These are phyloP conservation scores for Nevesoporus exiguus DNA, from an alignment of 768 basidiomycete species.

Conservation along the genomic window DNA sequence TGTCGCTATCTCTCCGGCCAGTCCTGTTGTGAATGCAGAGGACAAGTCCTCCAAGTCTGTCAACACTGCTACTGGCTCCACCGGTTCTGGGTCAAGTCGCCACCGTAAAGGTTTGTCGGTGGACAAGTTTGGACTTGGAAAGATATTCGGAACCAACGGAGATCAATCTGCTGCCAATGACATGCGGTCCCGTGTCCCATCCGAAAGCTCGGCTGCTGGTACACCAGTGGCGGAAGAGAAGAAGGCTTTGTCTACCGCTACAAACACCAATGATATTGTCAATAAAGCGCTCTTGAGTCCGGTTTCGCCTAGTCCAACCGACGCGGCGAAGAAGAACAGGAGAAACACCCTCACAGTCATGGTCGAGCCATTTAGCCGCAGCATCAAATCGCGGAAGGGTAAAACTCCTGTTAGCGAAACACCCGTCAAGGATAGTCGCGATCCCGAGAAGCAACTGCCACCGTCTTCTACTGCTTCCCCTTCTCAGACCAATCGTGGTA, in stretches of 20 bases:
- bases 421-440: slow-evolving; percentile 44
- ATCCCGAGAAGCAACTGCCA: slow-evolving; percentile 33
- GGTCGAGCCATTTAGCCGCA: slow-evolving; percentile 71
- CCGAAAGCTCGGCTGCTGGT: slow-evolving; percentile 35
- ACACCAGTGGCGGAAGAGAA: slow-evolving; percentile 20
- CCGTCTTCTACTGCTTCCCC: slow-evolving; percentile 32
- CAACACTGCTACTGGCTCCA: slow-evolving; percentile 29
- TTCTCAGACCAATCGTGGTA: slow-evolving; percentile 22
- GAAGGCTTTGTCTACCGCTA: slow-evolving; percentile 4
- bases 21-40: slow-evolving; percentile 35
- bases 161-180: slow-evolving; percentile 34
- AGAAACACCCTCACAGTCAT: slow-evolving; percentile 86
- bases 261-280: slow-evolving; percentile 17
- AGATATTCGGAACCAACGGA: slow-evolving; percentile 56
- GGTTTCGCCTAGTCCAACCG: slow-evolving; percentile 24
- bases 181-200: slow-evolving; percentile 40
- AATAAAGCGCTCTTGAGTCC: slow-evolving; percentile 38
- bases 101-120: slow-evolving; percentile 70
- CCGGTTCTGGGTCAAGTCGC: slow-evolving; percentile 44
- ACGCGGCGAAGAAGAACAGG: slow-evolving; percentile 53
- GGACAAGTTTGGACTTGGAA: slow-evolving; percentile 76
- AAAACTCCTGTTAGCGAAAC: slow-evolving; percentile 33
- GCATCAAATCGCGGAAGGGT: slow-evolving; percentile 35
- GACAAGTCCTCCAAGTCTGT: slow-evolving; percentile 30
- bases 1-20: slow-evolving; percentile 40